Evolutionary conservation across 2,329 filamentous ascomycete genomes (phyloP).

Genomic region (Cladobotryum protrusum): DNA sequence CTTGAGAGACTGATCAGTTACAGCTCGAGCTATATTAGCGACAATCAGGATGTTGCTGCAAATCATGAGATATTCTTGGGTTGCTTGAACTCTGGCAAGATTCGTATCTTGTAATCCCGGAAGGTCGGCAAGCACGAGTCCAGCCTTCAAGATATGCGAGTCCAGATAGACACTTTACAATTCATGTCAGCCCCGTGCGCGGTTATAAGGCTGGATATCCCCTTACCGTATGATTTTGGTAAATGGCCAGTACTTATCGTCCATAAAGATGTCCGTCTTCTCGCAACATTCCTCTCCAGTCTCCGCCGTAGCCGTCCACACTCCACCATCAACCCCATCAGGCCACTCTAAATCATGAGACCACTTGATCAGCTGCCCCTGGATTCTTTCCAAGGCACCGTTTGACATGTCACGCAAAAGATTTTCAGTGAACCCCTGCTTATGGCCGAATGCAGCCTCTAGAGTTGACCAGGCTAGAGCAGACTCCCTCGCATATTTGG

Average conservation of each 20-base stretch:
- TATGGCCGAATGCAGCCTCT: constrained; percentile 27
- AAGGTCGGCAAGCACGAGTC: constrained; percentile 29
- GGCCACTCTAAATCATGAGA: constrained; percentile 27
- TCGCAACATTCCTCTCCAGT: constrained; percentile 24
- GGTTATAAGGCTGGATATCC: no score
- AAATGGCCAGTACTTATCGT: constrained; percentile 29
- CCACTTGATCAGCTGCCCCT: constrained; percentile 22
- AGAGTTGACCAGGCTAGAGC: constrained; percentile 37
- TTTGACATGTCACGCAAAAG: constrained; percentile 22
- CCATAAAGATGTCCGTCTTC: constrained; percentile 26
- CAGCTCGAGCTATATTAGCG: constrained; percentile 27
- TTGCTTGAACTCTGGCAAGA: constrained; percentile 27
- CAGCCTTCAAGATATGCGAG: constrained; percentile 25
- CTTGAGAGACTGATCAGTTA: constrained; percentile 27
- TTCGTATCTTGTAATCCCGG: constrained; percentile 31
- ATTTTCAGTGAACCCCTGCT: constrained; percentile 18
- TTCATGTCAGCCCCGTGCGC: no score
- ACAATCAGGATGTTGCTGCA: constrained; percentile 31
- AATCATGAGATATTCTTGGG: constrained; percentile 28
- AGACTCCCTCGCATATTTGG: constrained; percentile 23
- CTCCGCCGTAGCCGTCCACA: constrained; percentile 25
- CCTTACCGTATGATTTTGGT: constrained; percentile 31
- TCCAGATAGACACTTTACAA: constrained; percentile 28
- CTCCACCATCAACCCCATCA: constrained; percentile 14
- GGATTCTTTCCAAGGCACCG: constrained; percentile 21